phyloP scores from a whole-genome alignment of 2,329 filamentous ascomycete species.

The Penicillium sp. region DNA sequence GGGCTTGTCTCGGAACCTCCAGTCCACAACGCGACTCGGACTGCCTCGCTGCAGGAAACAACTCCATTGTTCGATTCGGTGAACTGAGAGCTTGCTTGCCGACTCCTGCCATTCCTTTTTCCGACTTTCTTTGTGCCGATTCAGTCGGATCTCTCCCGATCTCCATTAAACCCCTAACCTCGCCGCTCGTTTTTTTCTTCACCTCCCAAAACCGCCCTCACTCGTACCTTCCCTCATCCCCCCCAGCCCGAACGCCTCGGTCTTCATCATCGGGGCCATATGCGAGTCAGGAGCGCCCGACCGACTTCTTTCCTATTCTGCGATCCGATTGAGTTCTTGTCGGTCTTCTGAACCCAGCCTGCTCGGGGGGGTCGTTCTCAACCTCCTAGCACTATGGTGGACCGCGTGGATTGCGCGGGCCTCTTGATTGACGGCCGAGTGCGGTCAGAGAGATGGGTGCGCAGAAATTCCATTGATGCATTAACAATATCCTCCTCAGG shows the following conservation, averaged over 20 bases:
- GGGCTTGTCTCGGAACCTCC: constrained; percentile 18
- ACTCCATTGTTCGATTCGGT: constrained; percentile 25
- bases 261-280: constrained; percentile 18
- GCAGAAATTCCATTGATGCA: constrained; percentile 24
- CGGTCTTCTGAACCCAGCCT: constrained; percentile 11
- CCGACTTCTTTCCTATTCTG: constrained; percentile 10
- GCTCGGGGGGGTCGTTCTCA: constrained; percentile 10
- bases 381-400: constrained; percentile 31
- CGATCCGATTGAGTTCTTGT: constrained; percentile 9
- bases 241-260: not conserved
- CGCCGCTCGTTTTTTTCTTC: constrained; percentile 2
- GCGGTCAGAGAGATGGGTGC: constrained; percentile 38
- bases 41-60: constrained; percentile 26
- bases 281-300: constrained; percentile 20
- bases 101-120: constrained; percentile 15
- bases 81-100: constrained; percentile 13
- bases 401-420: constrained; percentile 37
- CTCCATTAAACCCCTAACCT: not conserved
- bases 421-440: constrained; percentile 43
- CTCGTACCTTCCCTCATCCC: constrained; percentile 12
- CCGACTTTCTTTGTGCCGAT: constrained; percentile 9
- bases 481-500: constrained; percentile 21
- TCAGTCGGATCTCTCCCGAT: not conserved
- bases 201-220: constrained; percentile 2
- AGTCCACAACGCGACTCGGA: constrained; percentile 19